Evolutionary conservation across 2,329 filamentous ascomycete species (phyloP), one percentile per base, ranked within the genome.

Genomic region (Ceratocystis cacaofunesta): DNA sequence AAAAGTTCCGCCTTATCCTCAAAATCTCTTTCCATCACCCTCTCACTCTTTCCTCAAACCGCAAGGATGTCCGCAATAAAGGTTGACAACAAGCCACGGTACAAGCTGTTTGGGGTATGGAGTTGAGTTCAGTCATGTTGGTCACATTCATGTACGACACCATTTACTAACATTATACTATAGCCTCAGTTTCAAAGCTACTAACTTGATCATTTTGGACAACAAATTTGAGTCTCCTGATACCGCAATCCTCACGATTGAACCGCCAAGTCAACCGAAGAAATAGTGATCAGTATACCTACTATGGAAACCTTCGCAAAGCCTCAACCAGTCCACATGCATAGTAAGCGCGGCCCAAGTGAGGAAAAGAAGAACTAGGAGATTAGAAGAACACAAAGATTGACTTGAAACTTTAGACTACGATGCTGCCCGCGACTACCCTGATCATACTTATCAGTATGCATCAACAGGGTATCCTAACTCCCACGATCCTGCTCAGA

Each of bases 271-370:
- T 79, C 55, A 78, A 76, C 69, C 77, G 77, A 75, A 78, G 75
- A 69, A 79, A 78, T 77, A 79, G 79, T 72, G 79, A 79, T 74
- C 78, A 77, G 22, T 46, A 41, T 43, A 43, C 71, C 46, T n/a
- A 43, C 75, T 17, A 77, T 77, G 76, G 75, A 75, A 60, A 70
- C 76, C 75, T 86, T 86, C 77, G 92, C 90, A 80, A 95, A 95
- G 77, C 77, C 84, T 67, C 85, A 88, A 75, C 80, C 85, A 76
- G 81, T 87, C 75, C 87, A 87, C 75, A 83, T 92, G 78, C 88
- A 92, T 77, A 88, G 91, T 95, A 79, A 78, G 90, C 86, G 25
- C 36, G n/a, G 32, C 5, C 32, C 5, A 28, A 12, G 36, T 3
- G 12, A 43, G 4, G 19, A 43, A 22, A 30, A 15, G 17, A 19